phyloP scores from a whole-genome alignment of 192 early-diverging fungal genomes.

The Geranomyces michiganensis region DNA sequence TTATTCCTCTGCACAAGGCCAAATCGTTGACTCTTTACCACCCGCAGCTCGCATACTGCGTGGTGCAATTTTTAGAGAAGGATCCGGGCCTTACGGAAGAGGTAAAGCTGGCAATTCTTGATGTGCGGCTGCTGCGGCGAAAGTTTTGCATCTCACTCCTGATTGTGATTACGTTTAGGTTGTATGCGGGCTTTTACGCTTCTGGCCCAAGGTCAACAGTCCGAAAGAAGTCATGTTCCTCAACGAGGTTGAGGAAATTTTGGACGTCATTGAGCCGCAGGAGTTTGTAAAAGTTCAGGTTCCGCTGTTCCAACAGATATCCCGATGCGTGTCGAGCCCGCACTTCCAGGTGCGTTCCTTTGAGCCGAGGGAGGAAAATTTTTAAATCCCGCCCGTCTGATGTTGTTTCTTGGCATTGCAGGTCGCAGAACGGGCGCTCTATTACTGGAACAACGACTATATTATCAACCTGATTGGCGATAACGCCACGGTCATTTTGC shows the following conservation, averaged over 20 bases:
- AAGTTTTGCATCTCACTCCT: neutral
- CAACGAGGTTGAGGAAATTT: slow-evolving; percentile 95
- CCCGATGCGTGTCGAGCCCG: slow-evolving; percentile 90
- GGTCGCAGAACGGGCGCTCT: slow-evolving; percentile 97
- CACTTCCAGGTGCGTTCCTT: slow-evolving; percentile 84
- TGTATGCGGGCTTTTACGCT: slow-evolving; percentile 84
- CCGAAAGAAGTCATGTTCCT: slow-evolving; percentile 99
- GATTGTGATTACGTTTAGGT: slow-evolving; percentile 53
- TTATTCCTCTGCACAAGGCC: slow-evolving; percentile 96
- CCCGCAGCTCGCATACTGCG: slow-evolving; percentile 96
- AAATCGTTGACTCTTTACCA: slow-evolving; percentile 94
- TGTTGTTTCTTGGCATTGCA: slow-evolving; percentile 29
- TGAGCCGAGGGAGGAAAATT: neutral
- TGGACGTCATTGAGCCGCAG: slow-evolving; percentile 91
- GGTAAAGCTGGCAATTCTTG: too few relatives aligned
- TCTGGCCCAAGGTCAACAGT: slow-evolving; percentile 99
- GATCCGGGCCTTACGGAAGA: slow-evolving; percentile 90
- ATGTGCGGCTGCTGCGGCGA: too few relatives aligned
- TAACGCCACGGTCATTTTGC: slow-evolving; percentile 88
- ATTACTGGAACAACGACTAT: slow-evolving; percentile 99
- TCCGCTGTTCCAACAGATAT: slow-evolving; percentile 91
- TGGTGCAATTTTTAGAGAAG: slow-evolving; percentile 99
- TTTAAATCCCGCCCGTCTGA: neutral
- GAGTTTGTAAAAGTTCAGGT: slow-evolving; percentile 90
- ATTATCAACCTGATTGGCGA: slow-evolving; percentile 95